phyloP scores from a whole-genome alignment of 2,329 filamentous ascomycete genomes.

The Botrytis cinerea region DNA sequence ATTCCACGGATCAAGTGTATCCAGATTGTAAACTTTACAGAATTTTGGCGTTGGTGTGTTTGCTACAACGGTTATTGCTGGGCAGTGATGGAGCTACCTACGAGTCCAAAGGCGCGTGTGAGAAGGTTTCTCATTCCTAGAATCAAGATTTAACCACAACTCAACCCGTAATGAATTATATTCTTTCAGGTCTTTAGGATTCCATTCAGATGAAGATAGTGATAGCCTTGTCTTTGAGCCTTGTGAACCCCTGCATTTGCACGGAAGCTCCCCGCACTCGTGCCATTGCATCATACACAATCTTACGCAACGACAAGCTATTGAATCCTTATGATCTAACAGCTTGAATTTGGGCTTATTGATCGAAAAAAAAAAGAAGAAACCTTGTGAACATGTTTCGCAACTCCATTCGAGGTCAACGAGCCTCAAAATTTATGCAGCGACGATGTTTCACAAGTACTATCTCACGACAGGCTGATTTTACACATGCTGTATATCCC shows the following conservation, averaged over 20 bases:
- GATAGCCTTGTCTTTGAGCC: constrained; percentile 21
- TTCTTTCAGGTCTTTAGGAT: not conserved
- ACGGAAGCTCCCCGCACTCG: constrained; percentile 10
- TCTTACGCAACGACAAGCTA: constrained; percentile 16
- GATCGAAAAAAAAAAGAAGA: not conserved
- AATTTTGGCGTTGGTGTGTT: constrained; percentile 10
- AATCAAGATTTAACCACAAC: not conserved
- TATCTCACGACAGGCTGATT: constrained; percentile 36
- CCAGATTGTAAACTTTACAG: constrained; percentile 14
- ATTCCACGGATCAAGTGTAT: constrained; percentile 15
- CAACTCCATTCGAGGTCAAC: constrained; percentile 26
- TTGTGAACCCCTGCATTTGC: constrained; percentile 21
- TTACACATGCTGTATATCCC: constrained; percentile 41
- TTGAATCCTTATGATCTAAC: not conserved
- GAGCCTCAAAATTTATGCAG: constrained; percentile 17
- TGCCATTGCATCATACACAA: constrained; percentile 22
- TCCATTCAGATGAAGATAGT: not conserved
- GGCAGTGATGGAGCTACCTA: constrained; percentile 16
- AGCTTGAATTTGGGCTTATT: not conserved
- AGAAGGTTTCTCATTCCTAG: constrained; percentile 18
- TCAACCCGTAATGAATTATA: not conserved
- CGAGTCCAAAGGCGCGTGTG: not conserved
- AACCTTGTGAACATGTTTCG: constrained; percentile 28
- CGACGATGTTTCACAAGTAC: constrained; percentile 36
- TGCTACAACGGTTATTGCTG: not conserved